These are phyloP conservation scores for Angomonas ambiguus DNA, from an alignment of 208 protist genomes.

Conservation along the genomic window DNA sequence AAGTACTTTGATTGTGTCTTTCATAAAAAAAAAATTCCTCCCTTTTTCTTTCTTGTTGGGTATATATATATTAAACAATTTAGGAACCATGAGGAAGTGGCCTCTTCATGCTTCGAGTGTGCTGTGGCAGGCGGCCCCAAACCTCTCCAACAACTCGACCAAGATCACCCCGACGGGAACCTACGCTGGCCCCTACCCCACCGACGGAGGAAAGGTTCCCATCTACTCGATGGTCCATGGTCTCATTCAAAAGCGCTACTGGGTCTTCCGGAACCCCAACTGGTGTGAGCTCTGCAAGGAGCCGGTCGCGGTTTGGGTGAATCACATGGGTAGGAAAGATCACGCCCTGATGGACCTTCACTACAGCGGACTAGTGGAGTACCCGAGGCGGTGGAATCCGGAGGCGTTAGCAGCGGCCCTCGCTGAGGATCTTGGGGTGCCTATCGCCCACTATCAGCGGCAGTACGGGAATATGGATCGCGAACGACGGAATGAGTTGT, in stretches of 20 bases:
- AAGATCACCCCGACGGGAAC: slow-evolving; percentile 2
- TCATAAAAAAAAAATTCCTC: not conserved
- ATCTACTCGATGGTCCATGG: slow-evolving; percentile 84
- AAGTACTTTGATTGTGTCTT: not conserved
- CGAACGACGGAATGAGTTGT: slow-evolving; percentile 67
- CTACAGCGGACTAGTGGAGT: slow-evolving; percentile 81
- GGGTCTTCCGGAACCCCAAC: slow-evolving; percentile 72
- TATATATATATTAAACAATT: slow-evolving; percentile 6
- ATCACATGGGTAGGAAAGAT: slow-evolving; percentile 86
- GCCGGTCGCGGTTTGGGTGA: slow-evolving; percentile 79
- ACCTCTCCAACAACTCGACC: not conserved
- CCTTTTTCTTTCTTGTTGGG: not conserved
- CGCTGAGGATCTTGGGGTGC: slow-evolving; percentile 46
- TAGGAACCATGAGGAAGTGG: not conserved
- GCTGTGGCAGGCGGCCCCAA: not conserved
- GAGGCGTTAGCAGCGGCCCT: slow-evolving; percentile 51
- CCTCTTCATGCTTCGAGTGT: not conserved
- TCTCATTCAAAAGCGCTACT: slow-evolving; percentile 81
- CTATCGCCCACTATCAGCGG: slow-evolving; percentile 45
- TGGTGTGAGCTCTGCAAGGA: slow-evolving; percentile 91
- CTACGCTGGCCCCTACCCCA: slow-evolving; percentile 54
- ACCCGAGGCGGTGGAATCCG: slow-evolving; percentile 75
- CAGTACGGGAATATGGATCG: slow-evolving; percentile 48
- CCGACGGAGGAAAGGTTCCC: slow-evolving; percentile 79
- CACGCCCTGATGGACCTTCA: slow-evolving; percentile 87